Percentiles rank a stretch among this genome's conserved stretches.
Evolutionary conservation across 1,139 yeast genomes (phyloP).

Genomic region (Candida sp.): DNA sequence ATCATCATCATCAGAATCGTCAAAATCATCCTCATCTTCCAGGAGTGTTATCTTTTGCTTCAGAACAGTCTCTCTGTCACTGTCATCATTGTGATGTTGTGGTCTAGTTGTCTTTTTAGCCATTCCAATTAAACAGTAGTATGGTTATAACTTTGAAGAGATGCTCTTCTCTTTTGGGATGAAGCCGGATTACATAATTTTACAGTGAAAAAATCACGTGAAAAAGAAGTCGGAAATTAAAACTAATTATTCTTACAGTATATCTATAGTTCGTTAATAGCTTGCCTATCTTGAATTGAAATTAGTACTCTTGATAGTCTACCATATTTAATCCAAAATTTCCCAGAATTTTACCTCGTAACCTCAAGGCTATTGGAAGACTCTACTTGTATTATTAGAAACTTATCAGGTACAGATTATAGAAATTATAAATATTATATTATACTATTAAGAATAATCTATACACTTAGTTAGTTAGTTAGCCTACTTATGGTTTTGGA

Average conservation of each 20-base stretch:
- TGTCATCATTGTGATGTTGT: not conserved
- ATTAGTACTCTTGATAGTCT: too few relatives aligned
- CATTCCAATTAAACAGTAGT: not conserved
- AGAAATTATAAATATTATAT: not conserved
- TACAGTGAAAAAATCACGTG: not conserved
- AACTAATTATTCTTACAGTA: too few relatives aligned
- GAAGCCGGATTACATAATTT: not conserved
- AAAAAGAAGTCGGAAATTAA: not conserved
- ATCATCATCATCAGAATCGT: slow-evolving; percentile 4
- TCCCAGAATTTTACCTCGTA: not conserved
- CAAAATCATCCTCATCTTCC: slow-evolving; percentile 6
- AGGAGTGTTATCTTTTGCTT: not conserved
- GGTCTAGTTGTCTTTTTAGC: not conserved
- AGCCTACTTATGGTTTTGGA: not conserved
- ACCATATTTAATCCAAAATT: too few relatives aligned
- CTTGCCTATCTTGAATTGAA: too few relatives aligned
- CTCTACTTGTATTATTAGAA: too few relatives aligned
- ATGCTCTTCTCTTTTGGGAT: not conserved
- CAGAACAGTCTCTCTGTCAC: not conserved
- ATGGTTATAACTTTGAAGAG: not conserved
- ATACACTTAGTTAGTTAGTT: not conserved
- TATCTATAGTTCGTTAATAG: too few relatives aligned
- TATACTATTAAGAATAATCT: not conserved
- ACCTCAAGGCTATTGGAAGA: not conserved
- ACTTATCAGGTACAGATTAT: not conserved